Evolutionary conservation across 306 rosid genomes (phyloP), one percentile per base, ranked within the genome.

Genomic region (Vigna unguiculata): DNA sequence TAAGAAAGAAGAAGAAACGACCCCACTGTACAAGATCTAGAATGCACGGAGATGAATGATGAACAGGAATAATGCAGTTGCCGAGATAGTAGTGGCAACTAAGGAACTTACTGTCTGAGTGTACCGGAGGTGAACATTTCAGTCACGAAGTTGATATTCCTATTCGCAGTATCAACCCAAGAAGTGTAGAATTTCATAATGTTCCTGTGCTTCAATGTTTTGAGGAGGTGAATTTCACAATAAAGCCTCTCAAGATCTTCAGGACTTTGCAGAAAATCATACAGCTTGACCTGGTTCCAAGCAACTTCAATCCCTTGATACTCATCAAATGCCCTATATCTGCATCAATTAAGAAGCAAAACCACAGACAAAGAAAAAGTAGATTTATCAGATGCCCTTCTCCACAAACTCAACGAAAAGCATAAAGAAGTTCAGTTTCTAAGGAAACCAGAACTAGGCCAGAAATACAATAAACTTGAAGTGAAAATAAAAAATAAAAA

Each of bases 111-210:
- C 99, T 95, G 99, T 77, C 96, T 90, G 47, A 95, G 88, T 83
- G 99, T 89, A 72, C 99, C 99, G 73, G 99, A 95, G 60, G 97
- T 90, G 87, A 95, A 95, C 97, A 95, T 86, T 90, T 95, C 99
- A 19, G 99, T 92, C 7, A 95, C 93, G 53, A 95, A 95, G 82
- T 95, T 95, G 86, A 95, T 88, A 59, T 92, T 95, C 88, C 97
- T 88, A 72, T 92, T 92, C 3, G 93, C 85, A 58, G 93, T 86
- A 46, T 95, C 97, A 7, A 95, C 97, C 99, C 99, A 95, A 40
- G 99, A 95, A 21, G 96, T 78, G 81, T 92, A 92, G 47, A 95
- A 89, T 74, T 92, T 95, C 97, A 95, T 95, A 52, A 95, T 95
- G 89, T 92, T 92, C 64, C 48, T 85, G 85, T 95, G 99, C 75